Evolutionary conservation across 2,329 filamentous ascomycete species (phyloP).

Genomic region (Pseudocercospora pini-densiflorae): DNA sequence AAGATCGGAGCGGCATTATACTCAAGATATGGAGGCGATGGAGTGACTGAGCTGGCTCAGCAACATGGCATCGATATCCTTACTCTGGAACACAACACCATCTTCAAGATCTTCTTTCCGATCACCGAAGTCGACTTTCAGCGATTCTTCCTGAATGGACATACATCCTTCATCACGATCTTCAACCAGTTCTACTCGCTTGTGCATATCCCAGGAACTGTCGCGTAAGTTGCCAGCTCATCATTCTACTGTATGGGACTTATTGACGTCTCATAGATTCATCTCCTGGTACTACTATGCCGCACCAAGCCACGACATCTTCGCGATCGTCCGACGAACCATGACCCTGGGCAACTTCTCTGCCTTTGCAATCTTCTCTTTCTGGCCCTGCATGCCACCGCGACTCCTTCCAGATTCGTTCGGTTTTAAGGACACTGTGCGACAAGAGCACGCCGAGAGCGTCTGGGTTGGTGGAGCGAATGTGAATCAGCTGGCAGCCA

Average conservation of each 20-base stretch:
- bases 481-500: conserved; percentile 53
- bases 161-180: conserved; percentile 58
- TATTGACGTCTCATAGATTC: conserved; percentile 50
- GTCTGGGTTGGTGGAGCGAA: conserved; percentile 54
- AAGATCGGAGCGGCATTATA: conserved; percentile 34
- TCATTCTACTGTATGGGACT: not conserved
- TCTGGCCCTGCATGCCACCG: conserved; percentile 60
- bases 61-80: conserved; percentile 61
- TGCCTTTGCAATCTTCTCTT: conserved; percentile 57
- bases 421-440: conserved; percentile 53
- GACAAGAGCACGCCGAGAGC: conserved; percentile 51
- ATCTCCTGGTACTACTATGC: conserved; percentile 68
- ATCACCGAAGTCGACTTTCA: conserved; percentile 59
- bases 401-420: conserved; percentile 51
- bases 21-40: conserved; percentile 44
- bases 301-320: conserved; percentile 55
- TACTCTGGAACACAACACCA: conserved; percentile 58
- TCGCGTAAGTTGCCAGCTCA: conserved; percentile 50
- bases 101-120: conserved; percentile 58
- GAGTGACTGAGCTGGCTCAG: conserved; percentile 61
- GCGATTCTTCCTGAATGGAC: conserved; percentile 61
- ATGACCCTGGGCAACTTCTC: conserved; percentile 59
- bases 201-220: conserved; percentile 65
- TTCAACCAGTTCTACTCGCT: conserved; percentile 64
- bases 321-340: conserved; percentile 50